Evolutionary conservation across 2,329 filamentous ascomycete species (phyloP).

Genomic region (Mycosphaerella arachidis): DNA sequence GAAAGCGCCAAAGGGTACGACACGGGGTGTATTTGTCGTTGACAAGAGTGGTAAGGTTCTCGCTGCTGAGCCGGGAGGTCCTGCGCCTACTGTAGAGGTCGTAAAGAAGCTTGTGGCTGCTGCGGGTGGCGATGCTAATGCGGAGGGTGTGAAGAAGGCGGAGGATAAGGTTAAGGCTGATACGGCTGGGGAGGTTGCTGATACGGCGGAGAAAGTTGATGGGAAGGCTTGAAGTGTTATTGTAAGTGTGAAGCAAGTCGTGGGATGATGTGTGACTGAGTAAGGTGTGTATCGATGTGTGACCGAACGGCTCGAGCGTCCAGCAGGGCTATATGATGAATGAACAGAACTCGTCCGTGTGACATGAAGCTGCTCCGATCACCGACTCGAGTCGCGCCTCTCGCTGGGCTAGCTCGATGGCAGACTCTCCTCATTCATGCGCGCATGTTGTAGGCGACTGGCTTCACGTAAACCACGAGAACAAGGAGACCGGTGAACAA

Average conservation of each 20-base stretch:
- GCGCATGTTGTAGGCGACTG: neutral
- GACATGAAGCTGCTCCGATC: neutral
- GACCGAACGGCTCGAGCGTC: neutral
- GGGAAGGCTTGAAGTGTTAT: neutral
- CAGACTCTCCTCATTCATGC: neutral
- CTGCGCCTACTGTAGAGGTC: constrained; percentile 69
- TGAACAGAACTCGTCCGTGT: neutral
- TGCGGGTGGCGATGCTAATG: constrained; percentile 31
- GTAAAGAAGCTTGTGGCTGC: constrained; percentile 66
- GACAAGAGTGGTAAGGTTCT: constrained; percentile 66
- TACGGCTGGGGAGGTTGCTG: constrained; percentile 44
- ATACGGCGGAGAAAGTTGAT: constrained; percentile 38
- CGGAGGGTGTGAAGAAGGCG: constrained; percentile 32
- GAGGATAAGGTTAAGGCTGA: constrained; percentile 36
- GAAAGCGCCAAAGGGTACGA: constrained; percentile 75
- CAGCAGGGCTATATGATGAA: neutral
- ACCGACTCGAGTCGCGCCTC: neutral
- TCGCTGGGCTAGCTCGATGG: neutral
- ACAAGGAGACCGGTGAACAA: neutral
- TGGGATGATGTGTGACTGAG: neutral
- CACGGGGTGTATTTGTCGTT: constrained; percentile 82
- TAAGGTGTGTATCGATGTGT: neutral
- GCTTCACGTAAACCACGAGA: neutral
- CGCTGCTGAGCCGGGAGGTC: constrained; percentile 68
- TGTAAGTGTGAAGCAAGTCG: neutral